phyloP scores from a whole-genome alignment of 257 asterid genomes.

The Penstemon newberryi region DNA sequence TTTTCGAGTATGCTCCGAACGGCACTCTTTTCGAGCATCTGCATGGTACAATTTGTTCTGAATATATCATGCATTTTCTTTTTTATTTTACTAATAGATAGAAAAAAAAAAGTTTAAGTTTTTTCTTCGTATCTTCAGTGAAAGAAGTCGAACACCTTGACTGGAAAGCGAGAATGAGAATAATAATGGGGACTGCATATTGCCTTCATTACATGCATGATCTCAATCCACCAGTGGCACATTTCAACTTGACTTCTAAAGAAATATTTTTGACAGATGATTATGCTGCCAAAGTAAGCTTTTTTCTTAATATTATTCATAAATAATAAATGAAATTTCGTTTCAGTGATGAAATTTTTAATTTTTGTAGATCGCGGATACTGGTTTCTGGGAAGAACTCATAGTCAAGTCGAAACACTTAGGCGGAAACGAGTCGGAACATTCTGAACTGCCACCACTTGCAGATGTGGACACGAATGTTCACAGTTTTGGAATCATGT shows the following conservation, averaged over 20 bases:
- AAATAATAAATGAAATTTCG: background rate
- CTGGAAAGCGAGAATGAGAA: slow-evolving; percentile 81
- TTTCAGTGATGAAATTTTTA: background rate
- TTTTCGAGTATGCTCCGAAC: slow-evolving; percentile 93
- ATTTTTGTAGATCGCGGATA: slow-evolving; percentile 60
- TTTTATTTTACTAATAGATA: background rate
- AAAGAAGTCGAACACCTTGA: slow-evolving; percentile 87
- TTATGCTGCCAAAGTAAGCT: slow-evolving; percentile 89
- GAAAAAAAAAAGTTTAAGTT: background rate
- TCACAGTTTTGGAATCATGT: slow-evolving; percentile 63
- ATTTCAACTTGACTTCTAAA: slow-evolving; percentile 54
- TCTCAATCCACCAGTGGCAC: slow-evolving; percentile 70
- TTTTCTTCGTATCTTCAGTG: slow-evolving; percentile 40
- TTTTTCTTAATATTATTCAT: background rate
- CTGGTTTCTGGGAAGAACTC: slow-evolving; percentile 67
- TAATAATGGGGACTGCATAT: slow-evolving; percentile 79
- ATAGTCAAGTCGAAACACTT: slow-evolving; percentile 44
- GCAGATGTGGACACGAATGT: slow-evolving; percentile 67
- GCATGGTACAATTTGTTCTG: slow-evolving; percentile 57
- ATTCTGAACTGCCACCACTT: slow-evolving; percentile 46
- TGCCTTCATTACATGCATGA: slow-evolving; percentile 87
- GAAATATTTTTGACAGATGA: slow-evolving; percentile 79
- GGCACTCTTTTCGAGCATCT: slow-evolving; percentile 84
- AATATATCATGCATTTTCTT: background rate
- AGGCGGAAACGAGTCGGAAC: slow-evolving; percentile 47